Conservation (phyloP, 2,329 filamentous ascomycete genomes). For the Nemania abortiva region DNA sequence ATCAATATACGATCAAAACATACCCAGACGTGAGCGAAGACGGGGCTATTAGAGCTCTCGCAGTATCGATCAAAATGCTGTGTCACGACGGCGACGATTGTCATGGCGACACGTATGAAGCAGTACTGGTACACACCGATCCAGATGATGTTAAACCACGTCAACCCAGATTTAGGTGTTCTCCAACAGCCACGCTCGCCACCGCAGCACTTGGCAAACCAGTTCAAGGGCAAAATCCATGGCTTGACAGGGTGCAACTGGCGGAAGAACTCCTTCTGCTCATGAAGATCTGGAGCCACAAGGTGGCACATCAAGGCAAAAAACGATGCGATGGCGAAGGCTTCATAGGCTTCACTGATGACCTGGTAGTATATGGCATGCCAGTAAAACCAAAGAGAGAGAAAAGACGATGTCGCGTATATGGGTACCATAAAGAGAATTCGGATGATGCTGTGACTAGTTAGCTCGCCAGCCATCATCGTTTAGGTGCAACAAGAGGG, state of each 20-base stretch:
- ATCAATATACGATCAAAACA: constrained; percentile 38
- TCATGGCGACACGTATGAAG: constrained; percentile 83
- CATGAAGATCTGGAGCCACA: constrained; percentile 79
- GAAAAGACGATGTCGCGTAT: constrained; percentile 79
- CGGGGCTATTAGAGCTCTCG: constrained; percentile 79
- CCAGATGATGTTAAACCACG: constrained; percentile 92
- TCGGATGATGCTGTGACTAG: constrained; percentile 74
- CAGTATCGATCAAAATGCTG: constrained; percentile 80
- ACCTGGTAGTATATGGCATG: constrained; percentile 85
- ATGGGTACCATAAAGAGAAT: constrained; percentile 91
- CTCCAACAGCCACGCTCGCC: constrained; percentile 77
- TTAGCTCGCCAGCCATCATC: constrained; percentile 49
- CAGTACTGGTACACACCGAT: constrained; percentile 88
- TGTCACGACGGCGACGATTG: constrained; percentile 79
- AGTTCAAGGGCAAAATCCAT: constrained; percentile 81
- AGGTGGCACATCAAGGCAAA: constrained; percentile 87
- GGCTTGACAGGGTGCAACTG: constrained; percentile 71
- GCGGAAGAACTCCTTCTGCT: constrained; percentile 86
- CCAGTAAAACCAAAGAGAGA: constrained; percentile 79
- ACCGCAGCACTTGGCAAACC: constrained; percentile 77
- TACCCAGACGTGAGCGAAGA: constrained; percentile 89
- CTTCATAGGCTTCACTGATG: constrained; percentile 87
- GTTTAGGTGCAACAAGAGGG: constrained; percentile 15
- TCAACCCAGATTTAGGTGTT: constrained; percentile 82
- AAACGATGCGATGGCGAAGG: constrained; percentile 88